Evolutionary conservation across 2,329 filamentous ascomycete species (phyloP), one percentile per base, ranked within the genome.

Genomic region (Pestalotiopsis sp.): DNA sequence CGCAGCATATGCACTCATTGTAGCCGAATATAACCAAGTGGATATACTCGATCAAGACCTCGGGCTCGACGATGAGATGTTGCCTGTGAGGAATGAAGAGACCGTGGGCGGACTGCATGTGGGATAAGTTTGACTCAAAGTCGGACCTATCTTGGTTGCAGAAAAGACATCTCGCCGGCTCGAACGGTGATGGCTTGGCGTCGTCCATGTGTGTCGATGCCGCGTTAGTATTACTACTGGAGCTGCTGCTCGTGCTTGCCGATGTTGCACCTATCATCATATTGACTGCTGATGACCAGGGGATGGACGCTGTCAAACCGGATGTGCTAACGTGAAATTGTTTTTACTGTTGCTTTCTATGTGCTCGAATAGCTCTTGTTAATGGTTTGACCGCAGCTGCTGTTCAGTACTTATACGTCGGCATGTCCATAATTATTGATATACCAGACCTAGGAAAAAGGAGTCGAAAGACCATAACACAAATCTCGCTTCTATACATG

Each of bases 1-100:
- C 83, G 70, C 86, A 88, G 23, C 79, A 81, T 49, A 88, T 77
- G 68, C 87, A 89, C 73, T 87, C 84, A 20, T 78, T 77, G 66
- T 85, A 87, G 0, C 74, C 80, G 23, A 78, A 82, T 14, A 88
- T 82, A 23, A 88, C 75, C 9, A 86, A 78, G 65, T 84, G 80
- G 0, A 88, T 75, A 66, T 87, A 87, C 55, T 77, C 71, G 45
- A 88, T 76, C 2, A 88, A 74, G 0, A 83, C 82, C 45, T 83
- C 82, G 2, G 83, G 69, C 66, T 88, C 85, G 11, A 86, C 82
- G 1, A 78, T 69, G 0, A 88, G 76, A 11, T 78, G 73, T 1
- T 80, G 69, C 39, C 71, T 74, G 36, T 81, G 74, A 0, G 81
- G 82, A 17, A 87, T 73, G 63, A 82, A 79, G 3, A 88, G 76